phyloP scores from a whole-genome alignment of 768 basidiomycete genomes.

The Hericium alpestre region DNA sequence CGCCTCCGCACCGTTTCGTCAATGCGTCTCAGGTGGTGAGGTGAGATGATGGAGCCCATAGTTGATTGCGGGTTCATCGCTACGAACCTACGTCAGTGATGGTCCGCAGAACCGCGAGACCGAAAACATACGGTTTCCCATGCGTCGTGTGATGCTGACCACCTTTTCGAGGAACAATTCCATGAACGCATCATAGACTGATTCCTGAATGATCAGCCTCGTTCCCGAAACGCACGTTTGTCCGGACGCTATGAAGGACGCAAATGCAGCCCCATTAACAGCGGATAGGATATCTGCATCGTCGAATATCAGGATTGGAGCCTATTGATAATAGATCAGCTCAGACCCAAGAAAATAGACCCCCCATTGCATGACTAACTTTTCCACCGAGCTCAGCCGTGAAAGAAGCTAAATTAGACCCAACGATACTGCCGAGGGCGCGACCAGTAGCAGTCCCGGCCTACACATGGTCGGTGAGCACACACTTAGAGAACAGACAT shows the following conservation, averaged over 20 bases:
- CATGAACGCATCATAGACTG: conserved; percentile 63
- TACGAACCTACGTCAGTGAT: conserved; percentile 20
- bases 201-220: conserved; percentile 63
- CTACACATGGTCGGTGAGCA: conserved; percentile 24
- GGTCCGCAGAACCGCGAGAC: background rate
- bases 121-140: conserved; percentile 55
- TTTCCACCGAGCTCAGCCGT: conserved; percentile 86
- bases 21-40: conserved; percentile 52
- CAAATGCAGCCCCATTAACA: conserved; percentile 76
- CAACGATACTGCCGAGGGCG: conserved; percentile 61
- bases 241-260: conserved; percentile 77
- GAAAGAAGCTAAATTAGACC: conserved; percentile 60
- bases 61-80: conserved; percentile 59
- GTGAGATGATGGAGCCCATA: conserved; percentile 77
- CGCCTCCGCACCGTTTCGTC: conserved; percentile 41
- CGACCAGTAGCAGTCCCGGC: conserved; percentile 73
- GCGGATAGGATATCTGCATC: conserved; percentile 68
- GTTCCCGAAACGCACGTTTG: conserved; percentile 92
- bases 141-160: conserved; percentile 48
- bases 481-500: background rate
- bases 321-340: conserved; percentile 28
- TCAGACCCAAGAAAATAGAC: background rate
- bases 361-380: conserved; percentile 24
- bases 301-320: conserved; percentile 70
- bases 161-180: conserved; percentile 50